Base-by-base conservation (phyloP, 805 yeast species). In the Zygosaccharomyces kombuchaensis region DNA sequence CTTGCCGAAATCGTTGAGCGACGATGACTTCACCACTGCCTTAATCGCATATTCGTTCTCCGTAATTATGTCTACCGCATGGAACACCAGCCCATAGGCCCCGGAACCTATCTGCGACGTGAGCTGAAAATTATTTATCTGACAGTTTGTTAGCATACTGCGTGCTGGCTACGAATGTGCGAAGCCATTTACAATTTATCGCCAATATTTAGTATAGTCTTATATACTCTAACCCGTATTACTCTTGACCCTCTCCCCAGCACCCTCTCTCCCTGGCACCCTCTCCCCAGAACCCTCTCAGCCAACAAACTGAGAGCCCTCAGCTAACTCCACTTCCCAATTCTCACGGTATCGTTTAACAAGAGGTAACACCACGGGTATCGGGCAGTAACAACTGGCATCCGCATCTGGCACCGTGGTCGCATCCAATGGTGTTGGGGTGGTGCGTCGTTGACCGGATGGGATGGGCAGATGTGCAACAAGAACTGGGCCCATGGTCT, bases 71-170 rank as follows among this genome's bases (percentile, higher is more conserved):
- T 87, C 84, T 47, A 74, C 65, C 2, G 87, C 89, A 13, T 78
- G 71, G 68, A 84, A 87, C 6, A 88, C 91, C 26, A 84, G 71
- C 4, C 95, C 95, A 57, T 82, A 88, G 17, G 95, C 89, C 22
- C 96, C 96, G 0, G 91, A 77, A 6, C 96, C 96, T 9, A 59
- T 38, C 30, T 49, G 55, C 12, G 45, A 26, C 6, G 53, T 34
- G 9, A 57, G 48, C 38, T 51, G 52, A 39, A 84, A 75, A 53
- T 78, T 75, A 48, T 66, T 69, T 47, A 72, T 70, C 36, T 45
- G 48, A 44, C 54, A 56, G 39, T 53, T 51, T 12, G 51, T 48
- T 30, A 51, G 36, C 54, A 51, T 51, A 29, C 13, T 29, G 32
- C 8, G 32, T 29, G 32, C 32, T 29, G 13, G 32, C n/a, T 2